Percentiles rank a stretch among this genome's conserved stretches.
phyloP scores from a whole-genome alignment of 768 basidiomycete genomes.

The Agaricus sinodeliciosus region DNA sequence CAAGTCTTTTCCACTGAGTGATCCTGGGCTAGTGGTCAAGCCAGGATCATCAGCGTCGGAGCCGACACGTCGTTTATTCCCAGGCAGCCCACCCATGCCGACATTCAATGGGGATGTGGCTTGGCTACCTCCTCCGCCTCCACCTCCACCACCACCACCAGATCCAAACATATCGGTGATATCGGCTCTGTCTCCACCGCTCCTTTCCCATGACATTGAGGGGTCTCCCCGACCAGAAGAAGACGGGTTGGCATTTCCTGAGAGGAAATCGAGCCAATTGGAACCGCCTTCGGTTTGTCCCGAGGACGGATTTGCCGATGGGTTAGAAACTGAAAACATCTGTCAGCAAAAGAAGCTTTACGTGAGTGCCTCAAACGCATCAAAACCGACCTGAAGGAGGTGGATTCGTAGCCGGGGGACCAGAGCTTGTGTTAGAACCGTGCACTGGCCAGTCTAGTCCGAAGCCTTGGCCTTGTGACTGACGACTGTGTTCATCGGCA shows the following conservation, averaged over 20 bases:
- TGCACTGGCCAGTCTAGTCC: conserved; percentile 10
- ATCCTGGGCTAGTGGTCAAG: conserved; percentile 1
- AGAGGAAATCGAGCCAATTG: conserved; percentile 9
- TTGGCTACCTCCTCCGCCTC: conserved; percentile 2
- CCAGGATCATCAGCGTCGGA: conserved; percentile 4
- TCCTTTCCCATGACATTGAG: conserved; percentile 12
- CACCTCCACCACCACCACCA: not conserved
- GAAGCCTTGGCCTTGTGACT: conserved; percentile 8
- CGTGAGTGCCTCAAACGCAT: not conserved
- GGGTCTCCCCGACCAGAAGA: conserved; percentile 7
- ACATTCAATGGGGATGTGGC: conserved; percentile 5
- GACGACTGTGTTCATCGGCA: conserved; percentile 10
- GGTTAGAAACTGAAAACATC: not conserved
- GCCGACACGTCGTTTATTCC: conserved; percentile 6
- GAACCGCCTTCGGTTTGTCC: conserved; percentile 8
- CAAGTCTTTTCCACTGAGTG: conserved; percentile 5
- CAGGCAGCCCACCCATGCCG: conserved; percentile 1
- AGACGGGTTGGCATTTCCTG: conserved; percentile 3
- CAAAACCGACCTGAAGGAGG: conserved; percentile 2
- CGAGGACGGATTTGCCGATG: conserved; percentile 7
- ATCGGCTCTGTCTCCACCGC: conserved; percentile 7
- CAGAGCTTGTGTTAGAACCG: conserved; percentile 1
- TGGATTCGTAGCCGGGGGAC: conserved; percentile 1
- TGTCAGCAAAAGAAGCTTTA: not conserved
- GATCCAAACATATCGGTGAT: conserved; percentile 8